Evolutionary conservation across 208 protist genomes (phyloP), one percentile per base, ranked within the genome.

Genomic region (Acanthamoeba sp.): DNA sequence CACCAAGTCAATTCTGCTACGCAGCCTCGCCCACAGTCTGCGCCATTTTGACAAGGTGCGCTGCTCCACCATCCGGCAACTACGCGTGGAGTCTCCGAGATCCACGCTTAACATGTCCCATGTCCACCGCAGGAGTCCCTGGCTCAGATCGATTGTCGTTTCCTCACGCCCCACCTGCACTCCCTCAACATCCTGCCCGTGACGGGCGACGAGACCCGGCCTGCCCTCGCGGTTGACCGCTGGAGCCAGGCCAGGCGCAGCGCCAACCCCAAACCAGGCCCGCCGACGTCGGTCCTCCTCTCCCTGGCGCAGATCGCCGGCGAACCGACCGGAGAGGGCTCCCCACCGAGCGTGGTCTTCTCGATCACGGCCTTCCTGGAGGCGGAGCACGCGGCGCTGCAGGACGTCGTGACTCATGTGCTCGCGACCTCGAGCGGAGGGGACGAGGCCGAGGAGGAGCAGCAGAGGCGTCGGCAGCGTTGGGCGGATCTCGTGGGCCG

Each of bases 51-150:
- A 40, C 27, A 22, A n/a, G 20, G 71, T 80, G 50, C 71, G 7
- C 32, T 9, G 12, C 48, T 52, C 62, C 62, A 36, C n/a, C n/a
- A n/a, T n/a, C n/a, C n/a, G n/a, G n/a, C n/a, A n/a, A n/a, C n/a
- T n/a, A n/a, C n/a, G n/a, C n/a, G n/a, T n/a, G n/a, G n/a, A n/a
- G n/a, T n/a, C n/a, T n/a, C n/a, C n/a, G n/a, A n/a, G n/a, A n/a
- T n/a, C n/a, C n/a, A n/a, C n/a, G n/a, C n/a, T n/a, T n/a, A n/a
- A n/a, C n/a, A n/a, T n/a, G n/a, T n/a, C n/a, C n/a, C n/a, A n/a
- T n/a, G n/a, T 52, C 62, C 62, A 36, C n/a, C n/a, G 22, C 71
- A 82, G 71, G 71, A 82, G 10, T 82, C 71, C 16, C 29, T 45
- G 36, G 71, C 22, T 7, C 71, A 82, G 71, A 42, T 82, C n/a